Percentiles rank a stretch among this genome's conserved stretches.
These are phyloP conservation scores for Aphanomyces stellatus DNA, from an alignment of 352 stramenopile genomes.

Conservation along the genomic window DNA sequence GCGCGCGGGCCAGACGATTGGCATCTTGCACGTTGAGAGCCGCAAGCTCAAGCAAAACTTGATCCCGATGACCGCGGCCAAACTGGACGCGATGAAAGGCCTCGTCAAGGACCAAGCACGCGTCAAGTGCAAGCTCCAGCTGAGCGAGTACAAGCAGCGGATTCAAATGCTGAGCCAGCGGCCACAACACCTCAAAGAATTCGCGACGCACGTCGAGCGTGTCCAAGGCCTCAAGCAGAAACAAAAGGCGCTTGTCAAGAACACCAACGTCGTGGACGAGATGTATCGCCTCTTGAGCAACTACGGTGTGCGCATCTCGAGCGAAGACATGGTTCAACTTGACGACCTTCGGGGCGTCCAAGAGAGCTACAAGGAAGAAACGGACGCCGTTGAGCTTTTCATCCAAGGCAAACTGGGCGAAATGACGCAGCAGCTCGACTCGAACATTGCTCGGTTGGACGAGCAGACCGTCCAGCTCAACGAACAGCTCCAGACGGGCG, in stretches of 20 bases:
- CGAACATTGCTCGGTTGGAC: constrained; percentile 88
- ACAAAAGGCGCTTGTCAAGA: constrained; percentile 72
- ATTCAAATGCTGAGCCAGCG: constrained; percentile 77
- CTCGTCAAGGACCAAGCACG: constrained; percentile 87
- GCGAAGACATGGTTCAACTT: constrained; percentile 90
- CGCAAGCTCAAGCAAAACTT: constrained; percentile 90
- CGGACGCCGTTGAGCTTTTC: constrained; percentile 75
- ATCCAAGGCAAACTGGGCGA: constrained; percentile 79
- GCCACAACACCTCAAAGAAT: constrained; percentile 88
- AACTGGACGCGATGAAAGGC: constrained; percentile 88
- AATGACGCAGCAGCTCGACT: constrained; percentile 89
- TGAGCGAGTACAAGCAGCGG: constrained; percentile 86
- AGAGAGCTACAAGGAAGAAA: constrained; percentile 84
- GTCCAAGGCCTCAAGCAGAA: constrained; percentile 66
- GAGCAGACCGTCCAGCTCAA: constrained; percentile 85
- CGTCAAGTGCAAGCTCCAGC: constrained; percentile 77
- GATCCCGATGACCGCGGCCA: constrained; percentile 87
- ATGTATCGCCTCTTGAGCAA: constrained; percentile 88
- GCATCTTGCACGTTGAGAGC: constrained; percentile 89
- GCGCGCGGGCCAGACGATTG: constrained; percentile 84
- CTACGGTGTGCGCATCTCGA: constrained; percentile 87
- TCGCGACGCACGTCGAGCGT: constrained; percentile 78
- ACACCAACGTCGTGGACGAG: constrained; percentile 88
- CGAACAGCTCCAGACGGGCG: constrained; percentile 64
- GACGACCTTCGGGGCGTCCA: constrained; percentile 82